phyloP scores from a whole-genome alignment of 768 basidiomycete species.

The Suillus hirtellus region DNA sequence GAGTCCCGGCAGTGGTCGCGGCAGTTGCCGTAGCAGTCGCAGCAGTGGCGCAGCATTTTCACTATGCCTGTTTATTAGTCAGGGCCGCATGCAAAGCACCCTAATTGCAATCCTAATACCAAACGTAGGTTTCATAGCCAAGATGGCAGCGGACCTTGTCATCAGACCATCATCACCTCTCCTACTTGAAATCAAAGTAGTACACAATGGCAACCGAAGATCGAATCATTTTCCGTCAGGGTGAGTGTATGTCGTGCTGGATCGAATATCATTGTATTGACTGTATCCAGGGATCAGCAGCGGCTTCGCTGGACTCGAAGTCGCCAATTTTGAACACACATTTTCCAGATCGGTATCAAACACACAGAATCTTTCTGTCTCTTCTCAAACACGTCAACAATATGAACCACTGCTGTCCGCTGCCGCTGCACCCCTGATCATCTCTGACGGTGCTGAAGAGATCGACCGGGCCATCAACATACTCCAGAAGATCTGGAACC shows the following conservation, averaged over 20 bases:
- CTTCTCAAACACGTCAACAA: slow-evolving; percentile 2
- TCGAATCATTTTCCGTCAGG: slow-evolving; percentile 16
- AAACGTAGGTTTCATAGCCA: background rate
- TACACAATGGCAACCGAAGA: slow-evolving; percentile 21
- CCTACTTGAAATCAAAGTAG: slow-evolving; percentile 1
- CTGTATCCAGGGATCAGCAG: background rate
- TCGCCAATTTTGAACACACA: slow-evolving; percentile 2
- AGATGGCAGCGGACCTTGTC: background rate
- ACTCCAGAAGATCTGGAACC: slow-evolving; percentile 1
- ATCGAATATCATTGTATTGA: background rate
- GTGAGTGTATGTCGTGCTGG: background rate
- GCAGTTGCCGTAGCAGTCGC: too few relatives aligned
- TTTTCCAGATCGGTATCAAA: slow-evolving; percentile 6
- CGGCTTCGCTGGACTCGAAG: slow-evolving; percentile 4
- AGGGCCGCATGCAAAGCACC: background rate
- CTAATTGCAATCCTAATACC: background rate
- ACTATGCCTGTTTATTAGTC: background rate
- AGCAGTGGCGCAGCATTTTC: too few relatives aligned
- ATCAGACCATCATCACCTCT: background rate
- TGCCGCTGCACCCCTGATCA: background rate
- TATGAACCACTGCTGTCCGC: slow-evolving; percentile 1
- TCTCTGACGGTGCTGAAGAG: background rate
- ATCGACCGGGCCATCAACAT: background rate
- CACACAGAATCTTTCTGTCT: background rate
- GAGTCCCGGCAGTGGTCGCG: too few relatives aligned